Conservation (phyloP, 23 red algal genomes). For the Gracilaria domingensis region DNA sequence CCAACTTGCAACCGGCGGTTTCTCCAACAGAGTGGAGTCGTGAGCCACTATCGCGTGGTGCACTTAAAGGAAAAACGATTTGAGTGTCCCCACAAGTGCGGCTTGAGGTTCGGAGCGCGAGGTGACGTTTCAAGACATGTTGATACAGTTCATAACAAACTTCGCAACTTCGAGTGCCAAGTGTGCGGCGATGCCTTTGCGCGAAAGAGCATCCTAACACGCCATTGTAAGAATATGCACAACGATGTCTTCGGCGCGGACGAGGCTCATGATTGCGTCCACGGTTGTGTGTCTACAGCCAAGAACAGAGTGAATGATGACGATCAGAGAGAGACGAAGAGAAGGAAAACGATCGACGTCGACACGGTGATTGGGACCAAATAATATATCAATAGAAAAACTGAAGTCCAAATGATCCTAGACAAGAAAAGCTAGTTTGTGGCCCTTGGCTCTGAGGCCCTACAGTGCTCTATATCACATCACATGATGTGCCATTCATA, state of each 20-base stretch:
- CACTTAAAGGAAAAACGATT: slow-evolving; percentile 38
- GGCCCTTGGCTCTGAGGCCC: too few species aligned
- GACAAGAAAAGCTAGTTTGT: too few species aligned
- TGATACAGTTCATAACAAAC: slow-evolving; percentile 22
- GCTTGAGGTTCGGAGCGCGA: slow-evolving; percentile 18
- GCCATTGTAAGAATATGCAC: slow-evolving; percentile 44
- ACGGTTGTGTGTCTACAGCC: not conserved
- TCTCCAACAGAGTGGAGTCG: slow-evolving; percentile 28
- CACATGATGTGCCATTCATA: too few species aligned
- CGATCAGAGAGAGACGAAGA: too few species aligned
- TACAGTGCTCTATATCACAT: too few species aligned
- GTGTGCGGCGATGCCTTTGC: slow-evolving; percentile 22
- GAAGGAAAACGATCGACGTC: too few species aligned
- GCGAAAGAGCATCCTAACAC: slow-evolving; percentile 29
- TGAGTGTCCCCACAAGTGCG: slow-evolving; percentile 18
- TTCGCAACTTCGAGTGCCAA: slow-evolving; percentile 22
- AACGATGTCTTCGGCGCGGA: not conserved
- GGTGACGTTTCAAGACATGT: slow-evolving; percentile 45
- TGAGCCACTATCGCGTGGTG: slow-evolving; percentile 21
- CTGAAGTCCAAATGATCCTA: too few species aligned
- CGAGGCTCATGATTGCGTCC: not conserved
- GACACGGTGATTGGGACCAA: too few species aligned
- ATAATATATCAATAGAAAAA: too few species aligned
- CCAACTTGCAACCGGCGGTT: slow-evolving; percentile 14
- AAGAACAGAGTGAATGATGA: not conserved